Conservation (phyloP, 495 filamentous ascomycete genomes). For the Trichoderma gamsii region DNA sequence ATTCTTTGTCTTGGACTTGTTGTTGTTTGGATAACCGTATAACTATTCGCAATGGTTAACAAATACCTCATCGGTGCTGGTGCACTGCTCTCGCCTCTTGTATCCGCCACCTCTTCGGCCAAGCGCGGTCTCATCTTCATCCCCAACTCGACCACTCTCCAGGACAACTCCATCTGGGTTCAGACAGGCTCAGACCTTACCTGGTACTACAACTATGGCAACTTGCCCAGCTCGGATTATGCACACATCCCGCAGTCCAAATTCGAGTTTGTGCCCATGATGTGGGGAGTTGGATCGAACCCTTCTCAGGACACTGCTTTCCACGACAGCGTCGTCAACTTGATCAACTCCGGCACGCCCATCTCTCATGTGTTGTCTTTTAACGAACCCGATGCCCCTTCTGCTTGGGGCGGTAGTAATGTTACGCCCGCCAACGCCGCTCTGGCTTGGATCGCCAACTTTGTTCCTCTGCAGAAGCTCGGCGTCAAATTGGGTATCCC, state of each 20-base stretch:
- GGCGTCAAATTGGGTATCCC: constrained; percentile 55
- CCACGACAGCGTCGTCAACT: constrained; percentile 37
- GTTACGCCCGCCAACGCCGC: constrained; percentile 54
- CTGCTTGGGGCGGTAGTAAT: constrained; percentile 50
- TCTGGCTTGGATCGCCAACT: constrained; percentile 56
- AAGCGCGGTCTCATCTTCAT: constrained; percentile 70
- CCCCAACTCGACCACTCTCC: constrained; percentile 39
- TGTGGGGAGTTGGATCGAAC: constrained; percentile 54
- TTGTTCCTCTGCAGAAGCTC: constrained; percentile 55
- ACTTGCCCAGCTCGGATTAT: constrained; percentile 46
- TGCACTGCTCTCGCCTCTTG: constrained; percentile 10
- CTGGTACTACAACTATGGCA: constrained; percentile 77
- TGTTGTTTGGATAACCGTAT: background rate
- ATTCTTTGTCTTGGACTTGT: background rate
- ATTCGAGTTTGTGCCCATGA: constrained; percentile 75
- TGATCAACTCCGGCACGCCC: constrained; percentile 49
- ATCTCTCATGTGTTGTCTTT: constrained; percentile 62
- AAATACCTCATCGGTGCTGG: background rate
- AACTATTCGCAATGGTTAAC: background rate
- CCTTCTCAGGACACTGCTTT: constrained; percentile 50
- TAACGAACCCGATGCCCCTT: constrained; percentile 65
- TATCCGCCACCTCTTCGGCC: constrained; percentile 4
- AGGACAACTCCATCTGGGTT: constrained; percentile 58
- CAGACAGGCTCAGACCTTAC: constrained; percentile 49
- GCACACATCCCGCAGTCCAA: constrained; percentile 40